phyloP scores from a whole-genome alignment of 2,329 filamentous ascomycete species.

The Myriosclerotinia duriaeana region DNA sequence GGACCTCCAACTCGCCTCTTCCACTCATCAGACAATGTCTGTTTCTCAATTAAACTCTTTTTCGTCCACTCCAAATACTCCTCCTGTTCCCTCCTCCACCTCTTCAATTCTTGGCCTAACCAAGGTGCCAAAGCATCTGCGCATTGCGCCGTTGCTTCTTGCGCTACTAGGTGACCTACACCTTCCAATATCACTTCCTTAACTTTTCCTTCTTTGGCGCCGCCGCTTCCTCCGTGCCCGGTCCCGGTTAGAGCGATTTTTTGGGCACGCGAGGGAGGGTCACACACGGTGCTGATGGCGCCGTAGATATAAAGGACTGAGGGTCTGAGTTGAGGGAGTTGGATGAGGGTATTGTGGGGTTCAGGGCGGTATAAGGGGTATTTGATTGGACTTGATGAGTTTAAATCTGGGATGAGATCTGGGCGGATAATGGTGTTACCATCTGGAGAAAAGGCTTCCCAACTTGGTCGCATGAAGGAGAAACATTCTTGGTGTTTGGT shows the following conservation, averaged over 20 bases:
- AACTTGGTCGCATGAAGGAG: constrained; percentile 67
- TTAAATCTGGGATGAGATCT: constrained; percentile 12
- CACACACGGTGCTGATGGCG: constrained; percentile 56
- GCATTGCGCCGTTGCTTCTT: constrained; percentile 70
- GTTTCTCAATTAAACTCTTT: constrained; percentile 54
- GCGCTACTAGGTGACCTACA: constrained; percentile 77
- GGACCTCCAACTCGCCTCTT: constrained; percentile 40
- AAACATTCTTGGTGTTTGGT: constrained; percentile 87
- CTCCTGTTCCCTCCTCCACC: constrained; percentile 58
- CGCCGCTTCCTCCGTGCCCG: constrained; percentile 67
- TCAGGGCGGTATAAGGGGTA: constrained; percentile 68
- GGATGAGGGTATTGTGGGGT: constrained; percentile 53
- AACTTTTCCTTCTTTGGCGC: constrained; percentile 64
- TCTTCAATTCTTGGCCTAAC: constrained; percentile 55
- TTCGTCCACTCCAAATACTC: constrained; percentile 57
- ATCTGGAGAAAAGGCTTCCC: constrained; percentile 41
- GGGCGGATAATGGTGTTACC: constrained; percentile 41
- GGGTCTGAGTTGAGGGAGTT: constrained; percentile 62
- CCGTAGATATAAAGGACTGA: constrained; percentile 71
- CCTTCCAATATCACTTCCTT: constrained; percentile 61
- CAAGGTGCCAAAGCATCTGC: constrained; percentile 61
- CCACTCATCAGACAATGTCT: constrained; percentile 56
- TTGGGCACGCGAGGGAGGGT: constrained; percentile 49
- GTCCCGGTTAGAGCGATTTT: constrained; percentile 65
- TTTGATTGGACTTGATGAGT: constrained; percentile 30